phyloP scores from a whole-genome alignment of 2,329 filamentous ascomycete species.

The Hawksworthiomyces lignivorus region DNA sequence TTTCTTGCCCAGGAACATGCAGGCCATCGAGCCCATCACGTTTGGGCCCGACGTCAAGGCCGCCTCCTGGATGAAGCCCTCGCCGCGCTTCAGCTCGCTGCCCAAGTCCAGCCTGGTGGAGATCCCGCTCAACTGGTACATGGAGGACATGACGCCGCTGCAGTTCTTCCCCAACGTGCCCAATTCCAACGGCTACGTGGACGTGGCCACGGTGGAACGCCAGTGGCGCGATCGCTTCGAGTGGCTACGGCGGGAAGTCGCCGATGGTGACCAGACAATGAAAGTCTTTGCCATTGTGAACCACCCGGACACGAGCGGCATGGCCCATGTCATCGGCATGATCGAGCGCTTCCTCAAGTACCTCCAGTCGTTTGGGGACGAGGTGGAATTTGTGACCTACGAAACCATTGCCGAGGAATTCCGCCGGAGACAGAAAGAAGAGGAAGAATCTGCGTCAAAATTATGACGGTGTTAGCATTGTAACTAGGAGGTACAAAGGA shows the following conservation, averaged over 20 bases:
- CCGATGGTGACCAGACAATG: too few species aligned
- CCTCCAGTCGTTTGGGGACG: constrained; percentile 36
- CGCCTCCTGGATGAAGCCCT: constrained; percentile 57
- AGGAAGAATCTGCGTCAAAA: too few species aligned
- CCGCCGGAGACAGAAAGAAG: too few species aligned
- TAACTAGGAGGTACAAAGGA: too few species aligned
- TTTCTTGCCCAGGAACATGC: constrained; percentile 53
- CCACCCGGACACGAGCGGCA: constrained; percentile 58
- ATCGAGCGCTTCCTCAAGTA: constrained; percentile 40
- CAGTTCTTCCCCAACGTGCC: constrained; percentile 62
- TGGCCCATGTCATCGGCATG: constrained; percentile 51
- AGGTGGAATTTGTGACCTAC: constrained; percentile 37
- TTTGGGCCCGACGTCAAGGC: constrained; percentile 55
- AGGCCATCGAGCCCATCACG: constrained; percentile 59
- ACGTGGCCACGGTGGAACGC: constrained; percentile 48
- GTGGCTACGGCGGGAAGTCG: constrained; percentile 38
- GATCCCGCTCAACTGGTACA: constrained; percentile 56
- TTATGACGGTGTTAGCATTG: too few species aligned
- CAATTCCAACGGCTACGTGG: constrained; percentile 54
- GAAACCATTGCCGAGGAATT: constrained; percentile 36
- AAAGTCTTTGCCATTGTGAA: constrained; percentile 72
- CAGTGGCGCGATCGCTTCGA: constrained; percentile 58
- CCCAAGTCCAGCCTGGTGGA: constrained; percentile 55
- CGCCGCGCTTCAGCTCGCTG: constrained; percentile 24
- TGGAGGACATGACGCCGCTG: constrained; percentile 56